Evolutionary conservation across 768 basidiomycete species (phyloP), one percentile per base, ranked within the genome.

Genomic region (Cystoderma amianthinum): DNA sequence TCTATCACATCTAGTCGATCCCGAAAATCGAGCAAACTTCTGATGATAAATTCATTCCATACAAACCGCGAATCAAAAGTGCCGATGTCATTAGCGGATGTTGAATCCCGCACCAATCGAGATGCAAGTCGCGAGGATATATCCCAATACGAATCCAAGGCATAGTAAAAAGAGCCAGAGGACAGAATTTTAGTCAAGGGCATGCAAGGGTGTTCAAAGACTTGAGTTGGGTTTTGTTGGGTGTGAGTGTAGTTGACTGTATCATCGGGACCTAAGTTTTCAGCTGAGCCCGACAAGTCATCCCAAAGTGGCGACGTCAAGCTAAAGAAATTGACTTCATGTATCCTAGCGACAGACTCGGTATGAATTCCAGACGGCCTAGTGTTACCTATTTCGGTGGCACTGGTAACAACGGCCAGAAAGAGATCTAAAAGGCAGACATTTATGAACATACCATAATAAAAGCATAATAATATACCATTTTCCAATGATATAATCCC

Each of bases 21-120:
- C 38, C 96, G 70, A 61, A 97, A 98, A 53, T 91, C 85, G 24
- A 98, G 73, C 41, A 98, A 64, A 52, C 90, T 88, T 32, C 81
- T 73, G 34, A 94, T 76, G 40, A 98, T 82, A 52, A 83, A 94
- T 50, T 87, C 83, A 56, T 99, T 99, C 95, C 95, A 99, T 10
- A 98, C 77, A 56, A 94, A 95, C 38, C 88, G 76, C 41, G 82
- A 80, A 56, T 94, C 90, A 50, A 82, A 90, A n/a, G 69, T 64
- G 17, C 67, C 69, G 6, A 73, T 56, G 50, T 86, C 80, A 46
- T 64, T 65, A 25, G 57, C 50, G 28, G 62, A 48, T 28, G 54
- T 62, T 41, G 57, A 61, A 50, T 74, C 72, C 57, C 77, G 67
- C 44, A 71, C 62, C 38, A 93, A 60, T 2, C 93, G 77, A 23